A percentile compares a stretch with the other conserved stretches of the same genome.
Evolutionary conservation across 495 filamentous ascomycete species (phyloP).

Genomic region (Pyronema domesticum): DNA sequence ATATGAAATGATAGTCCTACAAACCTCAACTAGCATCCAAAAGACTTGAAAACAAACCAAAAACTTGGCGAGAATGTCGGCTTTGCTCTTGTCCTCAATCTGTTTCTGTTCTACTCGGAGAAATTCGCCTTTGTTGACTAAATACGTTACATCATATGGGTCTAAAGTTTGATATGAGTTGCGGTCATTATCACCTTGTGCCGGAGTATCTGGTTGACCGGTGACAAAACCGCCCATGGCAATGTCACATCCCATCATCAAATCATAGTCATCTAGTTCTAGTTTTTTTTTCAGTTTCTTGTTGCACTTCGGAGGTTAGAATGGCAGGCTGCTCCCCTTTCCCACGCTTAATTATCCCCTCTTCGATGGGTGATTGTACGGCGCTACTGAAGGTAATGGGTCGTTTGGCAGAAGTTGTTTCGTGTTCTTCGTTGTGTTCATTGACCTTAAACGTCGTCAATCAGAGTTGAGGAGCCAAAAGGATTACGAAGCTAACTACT

Average conservation of each 20-base stretch:
- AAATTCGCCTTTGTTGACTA: background rate
- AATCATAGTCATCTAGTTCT: background rate
- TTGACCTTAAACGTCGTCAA: too few relatives aligned
- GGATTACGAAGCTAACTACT: too few relatives aligned
- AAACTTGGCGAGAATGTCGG: slow-evolving; percentile 1
- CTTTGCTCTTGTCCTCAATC: slow-evolving; percentile 5
- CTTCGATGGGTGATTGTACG: too few relatives aligned
- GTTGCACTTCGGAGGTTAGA: background rate
- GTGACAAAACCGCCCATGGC: slow-evolving; percentile 16
- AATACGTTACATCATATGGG: background rate
- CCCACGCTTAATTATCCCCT: too few relatives aligned
- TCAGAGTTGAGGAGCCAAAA: too few relatives aligned
- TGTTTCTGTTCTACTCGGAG: background rate
- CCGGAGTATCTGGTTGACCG: background rate
- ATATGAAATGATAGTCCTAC: background rate
- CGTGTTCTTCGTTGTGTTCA: too few relatives aligned
- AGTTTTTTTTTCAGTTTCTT: background rate
- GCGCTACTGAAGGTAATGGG: too few relatives aligned
- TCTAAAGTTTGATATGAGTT: slow-evolving; percentile 1
- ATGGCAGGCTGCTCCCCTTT: background rate
- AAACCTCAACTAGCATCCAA: background rate
- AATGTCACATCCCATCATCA: slow-evolving; percentile 8
- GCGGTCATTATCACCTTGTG: too few relatives aligned
- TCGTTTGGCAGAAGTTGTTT: too few relatives aligned
- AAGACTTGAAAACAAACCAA: slow-evolving; percentile 1